Evolutionary conservation across 148 eudicot species (phyloP), one percentile per base, ranked within the genome.

Genomic region (Rheum nobile): DNA sequence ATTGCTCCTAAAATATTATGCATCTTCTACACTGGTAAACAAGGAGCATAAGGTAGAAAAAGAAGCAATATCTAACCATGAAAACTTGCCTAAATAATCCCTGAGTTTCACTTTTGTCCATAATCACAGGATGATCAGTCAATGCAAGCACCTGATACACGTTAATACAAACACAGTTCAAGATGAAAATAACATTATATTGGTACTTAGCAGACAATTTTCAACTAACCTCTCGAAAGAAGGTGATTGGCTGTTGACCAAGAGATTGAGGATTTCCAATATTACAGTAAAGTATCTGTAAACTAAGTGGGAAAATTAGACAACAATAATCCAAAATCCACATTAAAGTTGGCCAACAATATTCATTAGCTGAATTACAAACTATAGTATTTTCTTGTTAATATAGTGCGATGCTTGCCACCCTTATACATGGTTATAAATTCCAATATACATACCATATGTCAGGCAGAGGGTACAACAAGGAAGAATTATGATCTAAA

Each of bases 191-290:
- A 55, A 22, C n/a, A 35, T 74, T 57, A 54, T 4, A 13, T 8
- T n/a, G 4, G 6, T 22, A 35, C 16, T 21, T 24, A 24, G 29
- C 22, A 8, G 48, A 22, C 3, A 11, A 4, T 31, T 22, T 44
- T 61, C 54, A 70, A 75, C 84, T 68, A 59, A 95, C 99, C 97
- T 92, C 97, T 55, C 97, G 86, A 74, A 95, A 95, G 81, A 90
- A 95, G 11, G 98, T 95, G 70, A 95, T 87, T 39, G 98, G 97
- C 75, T 83, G 91, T 78, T 96, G 97, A 48, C 86, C 91, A 35
- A 96, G 94, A 54, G 97, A 92, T 77, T 96, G 97, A 72, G 99
- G 99, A 80, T 96, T 96, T 76, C 99, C 99, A 71, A 96, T 92
- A 74, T 96, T 96, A 75, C 97, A 95, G 80, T 85, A 95, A 39